Conservation (phyloP, 352 stramenopile species). For the Globisporangium yorkense region DNA sequence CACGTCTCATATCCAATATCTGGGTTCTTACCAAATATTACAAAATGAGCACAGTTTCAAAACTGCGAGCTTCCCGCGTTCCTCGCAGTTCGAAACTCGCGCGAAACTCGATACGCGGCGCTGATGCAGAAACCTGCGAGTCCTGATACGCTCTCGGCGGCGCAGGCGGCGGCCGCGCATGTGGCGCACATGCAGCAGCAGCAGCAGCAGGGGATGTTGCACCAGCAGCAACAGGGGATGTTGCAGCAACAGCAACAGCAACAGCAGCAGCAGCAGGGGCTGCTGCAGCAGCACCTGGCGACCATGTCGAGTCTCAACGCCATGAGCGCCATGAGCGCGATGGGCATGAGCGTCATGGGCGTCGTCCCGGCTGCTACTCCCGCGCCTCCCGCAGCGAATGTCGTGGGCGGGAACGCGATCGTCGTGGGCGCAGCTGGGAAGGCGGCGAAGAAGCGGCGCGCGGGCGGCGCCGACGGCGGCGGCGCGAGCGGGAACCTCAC, state of each 20-base stretch:
- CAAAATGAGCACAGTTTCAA: neutral
- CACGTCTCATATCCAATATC: no score
- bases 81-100: neutral
- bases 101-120: neutral
- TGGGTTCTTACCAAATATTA: no score
- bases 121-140: conserved; percentile 72
- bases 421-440: neutral
- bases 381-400: neutral
- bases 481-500: conserved; percentile 78
- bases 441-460: conserved; percentile 24
- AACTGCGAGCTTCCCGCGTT: neutral
- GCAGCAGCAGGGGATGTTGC: conserved; percentile 11
- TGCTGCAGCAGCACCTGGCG: conserved; percentile 15
- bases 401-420: neutral
- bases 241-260: conserved; percentile 18
- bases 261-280: conserved; percentile 14
- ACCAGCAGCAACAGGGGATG: conserved; percentile 6
- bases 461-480: conserved; percentile 30
- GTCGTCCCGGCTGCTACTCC: no score
- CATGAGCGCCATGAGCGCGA: conserved; percentile 11
- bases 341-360: conserved; percentile 8
- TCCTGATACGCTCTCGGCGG: conserved; percentile 60
- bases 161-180: neutral
- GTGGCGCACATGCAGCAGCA: conserved; percentile 7
- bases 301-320: conserved; percentile 18